These are phyloP conservation scores for Gymnopus androsaceus DNA, from an alignment of 1,284 basidiomycete genomes.

Conservation along the genomic window DNA sequence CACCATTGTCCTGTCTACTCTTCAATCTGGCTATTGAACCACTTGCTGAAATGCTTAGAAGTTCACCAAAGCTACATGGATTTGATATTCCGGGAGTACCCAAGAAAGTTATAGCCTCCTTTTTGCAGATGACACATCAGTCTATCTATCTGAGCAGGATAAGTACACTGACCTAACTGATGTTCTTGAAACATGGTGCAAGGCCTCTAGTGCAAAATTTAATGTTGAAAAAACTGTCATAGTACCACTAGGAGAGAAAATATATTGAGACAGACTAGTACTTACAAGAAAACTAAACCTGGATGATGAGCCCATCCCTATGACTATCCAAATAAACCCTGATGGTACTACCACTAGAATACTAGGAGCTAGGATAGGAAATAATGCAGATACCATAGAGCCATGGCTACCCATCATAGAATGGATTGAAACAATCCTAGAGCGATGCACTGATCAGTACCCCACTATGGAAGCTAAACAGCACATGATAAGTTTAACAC, in stretches of 20 bases:
- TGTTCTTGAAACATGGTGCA: slow-evolving; percentile 31
- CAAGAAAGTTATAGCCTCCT: slow-evolving; percentile 26
- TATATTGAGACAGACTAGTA: slow-evolving; percentile 13
- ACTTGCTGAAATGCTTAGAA: slow-evolving; percentile 16
- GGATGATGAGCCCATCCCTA: slow-evolving; percentile 27
- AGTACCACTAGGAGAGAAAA: slow-evolving; percentile 30
- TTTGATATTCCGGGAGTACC: slow-evolving; percentile 15
- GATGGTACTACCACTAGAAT: neutral
- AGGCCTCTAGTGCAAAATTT: slow-evolving; percentile 34
- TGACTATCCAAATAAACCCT: slow-evolving; percentile 8
- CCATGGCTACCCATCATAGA: slow-evolving; percentile 22
- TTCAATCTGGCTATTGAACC: no score
- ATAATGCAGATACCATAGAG: slow-evolving; percentile 6
- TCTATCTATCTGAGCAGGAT: slow-evolving; percentile 25
- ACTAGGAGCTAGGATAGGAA: slow-evolving; percentile 6
- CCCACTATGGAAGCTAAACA: neutral
- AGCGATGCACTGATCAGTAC: neutral
- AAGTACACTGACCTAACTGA: slow-evolving; percentile 19
- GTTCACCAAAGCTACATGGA: slow-evolving; percentile 21
- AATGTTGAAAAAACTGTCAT: slow-evolving; percentile 37
- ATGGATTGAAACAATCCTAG: slow-evolving; percentile 3
- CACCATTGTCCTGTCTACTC: neutral
- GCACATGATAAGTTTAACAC: neutral
- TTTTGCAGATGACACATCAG: slow-evolving; percentile 34
- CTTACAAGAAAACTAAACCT: slow-evolving; percentile 1